Evolutionary conservation across 805 yeast genomes (phyloP).

Genomic region (Tetrapisispora taiwanensis): DNA sequence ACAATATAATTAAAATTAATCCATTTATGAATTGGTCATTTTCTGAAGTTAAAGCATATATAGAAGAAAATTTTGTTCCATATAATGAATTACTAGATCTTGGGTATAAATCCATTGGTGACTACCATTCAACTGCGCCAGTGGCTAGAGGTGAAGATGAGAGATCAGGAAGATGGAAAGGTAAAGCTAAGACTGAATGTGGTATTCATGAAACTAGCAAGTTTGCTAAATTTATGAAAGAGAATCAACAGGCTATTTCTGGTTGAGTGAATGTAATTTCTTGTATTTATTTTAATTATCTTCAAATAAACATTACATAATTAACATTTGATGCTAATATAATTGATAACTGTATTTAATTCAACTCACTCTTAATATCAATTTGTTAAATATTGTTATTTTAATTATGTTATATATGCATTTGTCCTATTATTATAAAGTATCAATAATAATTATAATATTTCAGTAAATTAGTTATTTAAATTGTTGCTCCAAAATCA

Average conservation of each 20-base stretch:
- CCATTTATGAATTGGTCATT: constrained; percentile 83
- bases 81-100: constrained; percentile 73
- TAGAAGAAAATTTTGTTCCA: constrained; percentile 65
- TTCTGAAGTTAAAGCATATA: constrained; percentile 55
- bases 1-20: constrained; percentile 74
- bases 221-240: constrained; percentile 50
- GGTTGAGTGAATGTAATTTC: too few species aligned
- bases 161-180: constrained; percentile 96
- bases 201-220: constrained; percentile 82
- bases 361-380: too few species aligned
- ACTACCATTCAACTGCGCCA: constrained; percentile 89
- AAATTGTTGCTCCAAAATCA: not conserved
- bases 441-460: too few species aligned
- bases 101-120: constrained; percentile 89
- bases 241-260: not conserved
- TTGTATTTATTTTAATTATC: too few species aligned
- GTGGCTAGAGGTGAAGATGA: constrained; percentile 90
- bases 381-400: too few species aligned
- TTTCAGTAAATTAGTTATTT: too few species aligned
- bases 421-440: too few species aligned
- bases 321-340: too few species aligned
- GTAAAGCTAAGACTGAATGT: constrained; percentile 84
- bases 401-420: too few species aligned
- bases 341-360: too few species aligned
- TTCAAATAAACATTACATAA: too few species aligned